These are phyloP conservation scores for Gossypium raimondii DNA, from an alignment of 345 rosid genomes.

Conservation along the genomic window DNA sequence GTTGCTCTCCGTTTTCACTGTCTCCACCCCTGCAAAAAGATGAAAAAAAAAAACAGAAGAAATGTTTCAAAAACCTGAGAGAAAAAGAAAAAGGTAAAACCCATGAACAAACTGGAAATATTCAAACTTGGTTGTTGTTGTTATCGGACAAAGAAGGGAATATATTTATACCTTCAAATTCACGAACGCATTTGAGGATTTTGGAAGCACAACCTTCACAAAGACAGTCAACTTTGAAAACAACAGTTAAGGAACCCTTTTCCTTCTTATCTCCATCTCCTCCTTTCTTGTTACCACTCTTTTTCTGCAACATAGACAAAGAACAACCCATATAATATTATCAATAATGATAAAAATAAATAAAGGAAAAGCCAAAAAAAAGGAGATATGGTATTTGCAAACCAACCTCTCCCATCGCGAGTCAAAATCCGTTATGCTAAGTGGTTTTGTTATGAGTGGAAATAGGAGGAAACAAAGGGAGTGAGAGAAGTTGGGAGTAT, in stretches of 20 bases:
- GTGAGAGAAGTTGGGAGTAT: neutral
- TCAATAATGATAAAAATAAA: neutral
- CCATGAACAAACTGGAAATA: neutral
- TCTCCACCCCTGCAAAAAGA: slow-evolving; percentile 32
- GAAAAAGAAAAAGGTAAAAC: neutral
- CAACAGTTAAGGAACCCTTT: slow-evolving; percentile 31
- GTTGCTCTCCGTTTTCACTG: slow-evolving; percentile 46
- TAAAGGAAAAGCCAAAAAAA: neutral
- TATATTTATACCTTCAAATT: slow-evolving; percentile 43
- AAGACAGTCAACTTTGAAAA: slow-evolving; percentile 73
- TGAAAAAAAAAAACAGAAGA: slow-evolving; percentile 3
- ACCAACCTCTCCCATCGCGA: slow-evolving; percentile 34
- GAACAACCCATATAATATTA: neutral
- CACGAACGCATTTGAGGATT: slow-evolving; percentile 41
- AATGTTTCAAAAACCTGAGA: neutral
- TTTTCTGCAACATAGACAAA: slow-evolving; percentile 18
- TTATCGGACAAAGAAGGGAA: too few relatives aligned
- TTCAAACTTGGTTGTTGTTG: neutral
- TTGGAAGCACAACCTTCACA: slow-evolving; percentile 77
- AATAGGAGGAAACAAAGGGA: slow-evolving; percentile 11
- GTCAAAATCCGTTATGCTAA: neutral
- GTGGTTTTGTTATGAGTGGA: neutral
- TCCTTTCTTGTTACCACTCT: slow-evolving; percentile 26
- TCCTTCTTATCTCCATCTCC: slow-evolving; percentile 25
- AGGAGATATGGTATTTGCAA: neutral